Conservation (phyloP, 495 filamentous ascomycete species). For the Pyrenula aspistea region DNA sequence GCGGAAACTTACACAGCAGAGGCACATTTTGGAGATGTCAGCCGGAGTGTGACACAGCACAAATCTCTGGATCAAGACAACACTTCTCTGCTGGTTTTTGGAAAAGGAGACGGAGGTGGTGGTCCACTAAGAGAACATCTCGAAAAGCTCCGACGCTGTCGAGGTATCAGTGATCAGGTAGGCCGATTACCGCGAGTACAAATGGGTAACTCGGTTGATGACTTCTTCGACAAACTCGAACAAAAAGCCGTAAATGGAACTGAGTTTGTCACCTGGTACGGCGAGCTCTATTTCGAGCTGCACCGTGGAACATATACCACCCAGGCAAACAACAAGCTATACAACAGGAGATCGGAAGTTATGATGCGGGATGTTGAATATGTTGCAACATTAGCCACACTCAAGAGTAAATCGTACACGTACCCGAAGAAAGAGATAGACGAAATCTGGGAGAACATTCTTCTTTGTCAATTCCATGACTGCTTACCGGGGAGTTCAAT, state of each 20-base stretch:
- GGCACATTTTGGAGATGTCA: slow-evolving; percentile 93
- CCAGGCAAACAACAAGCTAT: slow-evolving; percentile 91
- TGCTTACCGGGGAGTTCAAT: slow-evolving; percentile 92
- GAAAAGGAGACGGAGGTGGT: slow-evolving; percentile 91
- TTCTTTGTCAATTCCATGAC: slow-evolving; percentile 95
- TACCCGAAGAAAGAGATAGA: slow-evolving; percentile 91
- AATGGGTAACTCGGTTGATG: slow-evolving; percentile 87
- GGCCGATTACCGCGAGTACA: slow-evolving; percentile 77
- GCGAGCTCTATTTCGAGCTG: slow-evolving; percentile 94
- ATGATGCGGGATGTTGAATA: slow-evolving; percentile 79
- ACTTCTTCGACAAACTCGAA: slow-evolving; percentile 82
- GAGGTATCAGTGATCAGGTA: slow-evolving; percentile 80
- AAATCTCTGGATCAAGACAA: slow-evolving; percentile 88
- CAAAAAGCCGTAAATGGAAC: slow-evolving; percentile 55
- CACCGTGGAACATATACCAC: slow-evolving; percentile 96
- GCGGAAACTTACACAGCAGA: slow-evolving; percentile 89
- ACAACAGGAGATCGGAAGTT: slow-evolving; percentile 78
- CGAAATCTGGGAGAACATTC: slow-evolving; percentile 77
- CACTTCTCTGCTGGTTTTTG: slow-evolving; percentile 82
- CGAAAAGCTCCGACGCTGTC: slow-evolving; percentile 90
- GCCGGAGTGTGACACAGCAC: slow-evolving; percentile 79
- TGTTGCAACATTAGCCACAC: slow-evolving; percentile 73
- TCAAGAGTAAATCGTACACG: slow-evolving; percentile 51
- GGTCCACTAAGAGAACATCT: slow-evolving; percentile 89
- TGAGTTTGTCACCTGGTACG: slow-evolving; percentile 91